Evolutionary conservation across 768 basidiomycete species (phyloP), one percentile per base, ranked within the genome.

Genomic region (Phaffia tasmanica): DNA sequence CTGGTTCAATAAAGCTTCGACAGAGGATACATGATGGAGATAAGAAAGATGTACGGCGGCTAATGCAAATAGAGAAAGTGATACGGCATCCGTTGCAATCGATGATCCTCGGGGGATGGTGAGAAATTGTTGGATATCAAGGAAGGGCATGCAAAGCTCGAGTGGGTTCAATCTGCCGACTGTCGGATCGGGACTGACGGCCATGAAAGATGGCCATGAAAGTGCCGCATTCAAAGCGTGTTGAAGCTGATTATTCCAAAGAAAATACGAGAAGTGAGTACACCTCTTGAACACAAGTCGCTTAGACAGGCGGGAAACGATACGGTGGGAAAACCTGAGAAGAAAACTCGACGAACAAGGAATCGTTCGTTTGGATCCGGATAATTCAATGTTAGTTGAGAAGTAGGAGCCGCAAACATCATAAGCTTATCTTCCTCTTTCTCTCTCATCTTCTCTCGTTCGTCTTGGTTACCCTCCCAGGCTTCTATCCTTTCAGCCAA

Each of bases 1-100:
- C 48, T 48, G 35, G 7, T 62, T 51, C 49, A 62, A 62, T 16
- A 62, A 51, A 30, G 30, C 49, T 4, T 23, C 53, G n/a, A 49
- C 23, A 15, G 61, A 48, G 6, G 46, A 48, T 21, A 50, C 23
- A 51, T 62, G 61, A 21, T 62, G 61, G 9, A 62, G 61, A 25
- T 61, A 49, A 8, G 59, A 32, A 7, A 61, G 59, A 49, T 61
- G 59, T 21, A 9, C 46, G 35, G 32, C 59, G 21, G 18, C 46
- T 35, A 61, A 2, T 27, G 57, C 5, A 18, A 61, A 29, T 25
- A 62, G 46, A 32, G 61, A 49, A 23, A 62, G 47, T 25, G 61
- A 62, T 42, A 62, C n/a, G 18, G 61, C 46, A 27, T 62, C 49
- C 21, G 27, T 30, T 25, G 25, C 35, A 15, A 47, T 62, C 14